Evolutionary conservation across 2,329 filamentous ascomycete genomes (phyloP), one percentile per base, ranked within the genome.

Genomic region (Colletotrichum scovillei): DNA sequence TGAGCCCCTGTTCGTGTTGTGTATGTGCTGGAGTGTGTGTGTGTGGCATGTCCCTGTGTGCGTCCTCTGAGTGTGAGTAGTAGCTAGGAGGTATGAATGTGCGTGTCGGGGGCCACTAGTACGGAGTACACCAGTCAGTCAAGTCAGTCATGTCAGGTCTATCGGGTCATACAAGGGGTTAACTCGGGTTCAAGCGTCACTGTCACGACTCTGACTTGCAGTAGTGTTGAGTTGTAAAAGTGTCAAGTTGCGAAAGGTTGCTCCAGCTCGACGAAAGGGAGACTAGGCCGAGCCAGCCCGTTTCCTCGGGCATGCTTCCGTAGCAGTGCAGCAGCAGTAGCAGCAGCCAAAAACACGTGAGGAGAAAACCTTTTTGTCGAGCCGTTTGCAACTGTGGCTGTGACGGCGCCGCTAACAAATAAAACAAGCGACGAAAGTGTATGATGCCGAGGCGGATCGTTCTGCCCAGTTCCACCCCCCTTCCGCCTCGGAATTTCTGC

Each of bases 381-480:
- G 30, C 28, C 56, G 60, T 62, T 56, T 69, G n/a, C 60, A 63
- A 59, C 19, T 69, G 69, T 72, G 69, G 69, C 69, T 42, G 58
- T 35, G 53, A 59, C 26, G 65, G 53, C 65, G 53, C 28, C 52
- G 35, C 70, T 65, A 62, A 60, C 55, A 65, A 26, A 38, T 19
- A 26, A 26, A 26, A 30, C 59, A 63, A n/a, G 6, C 19, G 42
- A n/a, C 22, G 12, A 49, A 63, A 46, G 32, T 69, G 66, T 32
- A 53, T 73, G 69, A 65, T 64, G 67, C 70, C 67, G 60, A 73
- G 60, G 56, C 70, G 56, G 46, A 70, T 57, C 46, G 59, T 57
- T 68, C 70, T 73, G 67, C 70, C 67, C 70, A 73, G 67, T 70
- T 62, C 60, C 67, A 62, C 55, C 60, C 60, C 42, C 70, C n/a